Evolutionary conservation across 192 early-diverging fungal species (phyloP).

Genomic region (Funneliformis mosseae): DNA sequence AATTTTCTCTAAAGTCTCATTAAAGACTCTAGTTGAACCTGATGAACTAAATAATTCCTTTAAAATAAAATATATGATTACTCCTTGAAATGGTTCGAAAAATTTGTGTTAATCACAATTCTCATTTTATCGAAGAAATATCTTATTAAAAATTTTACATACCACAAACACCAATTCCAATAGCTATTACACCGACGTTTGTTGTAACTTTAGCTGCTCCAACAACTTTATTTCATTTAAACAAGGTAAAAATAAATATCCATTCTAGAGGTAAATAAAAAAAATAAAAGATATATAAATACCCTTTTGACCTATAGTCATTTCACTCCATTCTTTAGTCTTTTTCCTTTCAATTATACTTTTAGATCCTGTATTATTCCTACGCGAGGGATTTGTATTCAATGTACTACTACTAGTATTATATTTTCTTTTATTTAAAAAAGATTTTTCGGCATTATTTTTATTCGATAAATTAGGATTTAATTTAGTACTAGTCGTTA

Average conservation of each 20-base stretch:
- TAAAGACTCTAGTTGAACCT: constrained; percentile 55
- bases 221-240: constrained; percentile 40
- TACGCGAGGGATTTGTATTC: not conserved
- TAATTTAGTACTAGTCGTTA: not conserved
- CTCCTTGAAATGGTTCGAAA: constrained; percentile 25
- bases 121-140: not conserved
- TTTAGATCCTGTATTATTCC: not conserved
- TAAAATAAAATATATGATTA: constrained; percentile 47
- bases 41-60: constrained; percentile 54
- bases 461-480: not conserved
- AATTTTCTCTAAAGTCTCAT: constrained; percentile 54
- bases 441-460: not conserved
- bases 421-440: not conserved
- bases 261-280: not conserved
- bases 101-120: not conserved
- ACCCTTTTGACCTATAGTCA: not conserved
- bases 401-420: not conserved
- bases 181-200: constrained; percentile 51
- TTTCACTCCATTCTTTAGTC: not conserved
- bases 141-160: not conserved
- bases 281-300: not conserved
- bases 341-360: not conserved
- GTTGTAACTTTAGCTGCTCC: constrained; percentile 53
- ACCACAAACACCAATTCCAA: constrained; percentile 48
- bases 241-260: not conserved